These are phyloP conservation scores for Elsinoe fawcettii DNA, from an alignment of 2,329 filamentous ascomycete genomes.

Conservation along the genomic window DNA sequence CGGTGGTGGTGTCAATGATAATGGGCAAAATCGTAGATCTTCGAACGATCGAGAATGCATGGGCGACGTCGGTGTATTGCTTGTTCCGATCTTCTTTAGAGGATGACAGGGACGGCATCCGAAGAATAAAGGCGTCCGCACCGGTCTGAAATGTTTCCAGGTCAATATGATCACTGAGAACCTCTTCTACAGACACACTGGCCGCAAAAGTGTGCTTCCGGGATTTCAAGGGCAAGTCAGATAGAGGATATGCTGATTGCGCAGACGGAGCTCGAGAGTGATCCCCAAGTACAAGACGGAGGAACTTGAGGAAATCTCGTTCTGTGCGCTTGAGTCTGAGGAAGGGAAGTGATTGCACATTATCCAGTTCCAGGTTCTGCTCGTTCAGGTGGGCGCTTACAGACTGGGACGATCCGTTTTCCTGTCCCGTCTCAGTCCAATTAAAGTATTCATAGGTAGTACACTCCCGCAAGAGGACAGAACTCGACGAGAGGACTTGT, in stretches of 20 bases:
- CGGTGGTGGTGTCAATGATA: constrained; percentile 29
- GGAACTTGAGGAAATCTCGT: constrained; percentile 61
- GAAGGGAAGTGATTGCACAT: constrained; percentile 40
- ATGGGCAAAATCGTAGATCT: constrained; percentile 51
- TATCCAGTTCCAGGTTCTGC: background rate
- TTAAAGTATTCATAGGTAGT: constrained; percentile 74
- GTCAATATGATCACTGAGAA: constrained; percentile 49
- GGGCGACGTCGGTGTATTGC: constrained; percentile 37
- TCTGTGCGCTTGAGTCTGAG: constrained; percentile 61
- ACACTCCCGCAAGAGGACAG: constrained; percentile 54
- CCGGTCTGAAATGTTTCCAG: constrained; percentile 60
- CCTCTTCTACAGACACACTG: constrained; percentile 51
- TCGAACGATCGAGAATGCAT: constrained; percentile 52
- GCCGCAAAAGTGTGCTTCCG: constrained; percentile 61
- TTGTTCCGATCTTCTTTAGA: background rate
- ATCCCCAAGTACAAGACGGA: constrained; percentile 52
- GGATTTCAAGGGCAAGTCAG: constrained; percentile 52
- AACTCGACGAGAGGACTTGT: constrained; percentile 51
- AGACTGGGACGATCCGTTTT: background rate
- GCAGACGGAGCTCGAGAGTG: constrained; percentile 48
- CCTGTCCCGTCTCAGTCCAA: constrained; percentile 46
- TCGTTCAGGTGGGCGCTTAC: constrained; percentile 1
- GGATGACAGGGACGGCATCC: background rate
- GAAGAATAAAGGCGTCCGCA: constrained; percentile 58
- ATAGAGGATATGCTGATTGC: constrained; percentile 58